Evolutionary conservation across 176 grass and related monocot species (phyloP).

Genomic region (Puya raimondii): DNA sequence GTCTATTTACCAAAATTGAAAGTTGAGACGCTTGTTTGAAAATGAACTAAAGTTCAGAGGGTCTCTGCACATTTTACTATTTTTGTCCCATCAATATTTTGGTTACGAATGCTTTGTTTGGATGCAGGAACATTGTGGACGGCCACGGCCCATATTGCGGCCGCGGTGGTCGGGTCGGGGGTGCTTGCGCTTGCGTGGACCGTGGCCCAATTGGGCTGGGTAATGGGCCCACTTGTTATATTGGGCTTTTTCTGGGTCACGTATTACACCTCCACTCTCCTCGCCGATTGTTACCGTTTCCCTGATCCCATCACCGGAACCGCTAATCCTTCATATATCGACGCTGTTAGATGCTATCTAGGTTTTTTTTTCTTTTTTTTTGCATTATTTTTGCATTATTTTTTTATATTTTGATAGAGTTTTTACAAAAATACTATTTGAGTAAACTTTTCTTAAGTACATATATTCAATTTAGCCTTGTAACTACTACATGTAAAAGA

Average conservation of each 20-base stretch:
- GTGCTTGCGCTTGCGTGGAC: slow-evolving; percentile 90
- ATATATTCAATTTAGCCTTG: too few species aligned
- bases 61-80: too few species aligned
- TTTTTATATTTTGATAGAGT: too few species aligned
- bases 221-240: slow-evolving; percentile 54
- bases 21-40: too few species aligned
- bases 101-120: background rate
- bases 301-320: slow-evolving; percentile 66
- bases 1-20: too few species aligned
- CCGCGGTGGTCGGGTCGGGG: slow-evolving; percentile 82
- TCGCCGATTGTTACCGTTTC: slow-evolving; percentile 85
- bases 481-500: too few species aligned
- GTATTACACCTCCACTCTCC: slow-evolving; percentile 82
- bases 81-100: background rate
- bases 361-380: slow-evolving; percentile 26
- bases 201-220: slow-evolving; percentile 87
- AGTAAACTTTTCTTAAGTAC: too few species aligned
- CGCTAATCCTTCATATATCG: slow-evolving; percentile 69
- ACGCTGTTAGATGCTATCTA: slow-evolving; percentile 76
- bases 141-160: slow-evolving; percentile 78
- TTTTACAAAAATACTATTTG: background rate
- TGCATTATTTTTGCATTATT: background rate
- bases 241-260: slow-evolving; percentile 74
- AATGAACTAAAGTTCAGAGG: too few species aligned
- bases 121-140: slow-evolving; percentile 82